Conservation (phyloP, 2,329 filamentous ascomycete genomes). For the Pyricularia pennisetigena region DNA sequence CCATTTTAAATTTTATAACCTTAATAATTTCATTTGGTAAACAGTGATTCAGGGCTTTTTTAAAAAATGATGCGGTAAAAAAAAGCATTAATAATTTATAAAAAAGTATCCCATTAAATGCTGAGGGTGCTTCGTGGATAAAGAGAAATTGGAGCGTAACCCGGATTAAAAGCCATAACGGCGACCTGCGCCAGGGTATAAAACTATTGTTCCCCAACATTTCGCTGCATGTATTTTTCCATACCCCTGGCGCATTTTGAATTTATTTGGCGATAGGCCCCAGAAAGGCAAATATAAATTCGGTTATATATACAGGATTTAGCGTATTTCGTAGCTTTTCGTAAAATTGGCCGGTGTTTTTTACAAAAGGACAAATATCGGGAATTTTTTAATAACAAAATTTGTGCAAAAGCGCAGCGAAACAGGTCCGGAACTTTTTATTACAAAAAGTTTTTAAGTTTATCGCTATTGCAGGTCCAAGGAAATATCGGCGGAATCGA, state of each 20-base stretch:
- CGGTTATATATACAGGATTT: neutral
- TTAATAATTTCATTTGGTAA: neutral
- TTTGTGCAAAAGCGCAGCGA: too few relatives aligned
- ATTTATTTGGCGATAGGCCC: neutral
- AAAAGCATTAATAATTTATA: conserved; percentile 1
- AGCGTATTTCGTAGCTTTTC: neutral
- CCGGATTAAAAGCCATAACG: neutral
- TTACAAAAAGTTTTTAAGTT: neutral
- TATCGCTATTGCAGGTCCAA: neutral
- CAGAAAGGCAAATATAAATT: neutral
- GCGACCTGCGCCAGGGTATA: neutral
- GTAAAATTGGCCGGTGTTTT: neutral
- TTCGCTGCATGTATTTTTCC: neutral
- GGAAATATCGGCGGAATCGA: neutral
- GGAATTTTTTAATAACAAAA: too few relatives aligned
- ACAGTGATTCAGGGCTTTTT: too few relatives aligned
- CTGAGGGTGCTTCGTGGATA: neutral
- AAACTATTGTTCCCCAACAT: neutral
- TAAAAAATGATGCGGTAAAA: neutral
- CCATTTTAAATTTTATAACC: neutral
- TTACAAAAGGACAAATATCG: neutral
- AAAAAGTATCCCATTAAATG: neutral
- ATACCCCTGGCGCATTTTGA: neutral
- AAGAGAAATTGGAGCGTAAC: neutral
- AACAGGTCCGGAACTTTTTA: neutral